Evolutionary conservation across 2,329 filamentous ascomycete genomes (phyloP), one percentile per base, ranked within the genome.

Genomic region (Chrysosphaeria jannelii): DNA sequence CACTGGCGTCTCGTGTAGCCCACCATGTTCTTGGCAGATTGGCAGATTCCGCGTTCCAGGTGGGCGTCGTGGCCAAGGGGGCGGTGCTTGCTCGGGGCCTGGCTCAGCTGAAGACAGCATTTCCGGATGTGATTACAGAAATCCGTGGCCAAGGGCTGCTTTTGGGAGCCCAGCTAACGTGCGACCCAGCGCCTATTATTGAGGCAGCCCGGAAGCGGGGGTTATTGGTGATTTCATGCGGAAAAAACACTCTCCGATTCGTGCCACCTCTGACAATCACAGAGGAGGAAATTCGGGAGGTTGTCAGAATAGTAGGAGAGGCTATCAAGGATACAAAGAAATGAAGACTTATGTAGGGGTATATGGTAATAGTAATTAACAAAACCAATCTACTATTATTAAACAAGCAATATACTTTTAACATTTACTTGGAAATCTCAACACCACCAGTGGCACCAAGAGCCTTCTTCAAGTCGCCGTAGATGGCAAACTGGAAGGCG

Each of bases 201-300:
- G 76, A 68, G 31, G 79, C 78, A 8, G 78, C 79, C 10, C 55
- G 85, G 29, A 76, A 93, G 49, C 57, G 76, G 28, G 85, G 85
- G 0, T 43, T 97, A 36, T 44, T 97, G 28, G 53, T 97, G 28
- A 91, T 97, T 38, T 91, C 78, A 2, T 81, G 76, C 14, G 85
- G 85, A 1, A 78, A 66, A 14, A 90, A 93, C 39, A 91, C 79
- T 6, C 46, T 97, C 34, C 57, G 85, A 22, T 90, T 97, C 36
- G 78, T 93, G 27, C 85, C 85, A 15, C 71, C 75, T 29, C 47
- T 97, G 37, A 64, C 66, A 5, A 71, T 97, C 27, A 69, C 61
- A 1, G 64, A 75, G 34, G 59, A 57, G 13, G 72, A 91, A 53
- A 85, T 93, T 32, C 51, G 65, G 33, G 53, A 69, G 31, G 78